Base-by-base conservation (phyloP, 768 basidiomycete species). In the Boletus fagicola region DNA sequence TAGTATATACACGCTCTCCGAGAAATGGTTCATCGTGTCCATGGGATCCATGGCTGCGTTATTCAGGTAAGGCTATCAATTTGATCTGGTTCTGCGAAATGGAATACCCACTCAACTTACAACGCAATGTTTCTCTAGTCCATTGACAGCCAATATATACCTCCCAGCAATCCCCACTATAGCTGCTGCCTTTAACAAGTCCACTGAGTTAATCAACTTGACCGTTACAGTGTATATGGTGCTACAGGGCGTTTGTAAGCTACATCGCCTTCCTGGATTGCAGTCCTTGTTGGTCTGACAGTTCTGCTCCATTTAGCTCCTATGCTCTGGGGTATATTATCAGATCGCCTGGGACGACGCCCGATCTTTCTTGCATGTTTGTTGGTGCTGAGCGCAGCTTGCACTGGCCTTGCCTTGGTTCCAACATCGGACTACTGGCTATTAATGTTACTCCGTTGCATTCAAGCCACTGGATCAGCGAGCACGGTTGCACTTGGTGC, bases 401-500 rank as follows among this genome's bases (percentile, higher is more conserved):
- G 90, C 64, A 75, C 92, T 18, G 83, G 81, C 2, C 69, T 85
- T 20, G 84, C 83, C 4, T 66, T 82, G 20, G 75, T 78, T 30
- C 83, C 84, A 3, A 80, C 81, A 0, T 69, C 73, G 5, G 87
- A 79, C 4, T 94, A 89, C 68, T 93, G 89, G 90, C 73, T 91
- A 6, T 75, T 94, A 12, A 79, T 94, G 75, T 62, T 94, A 16
- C 78, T 94, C n/a, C 82, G 92, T 24, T 90, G 87, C 58, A 38
- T 93, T 3, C 92, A 94, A 75, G 85, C 88, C 2, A 79, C 85
- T 3, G 91, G 92, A 1, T 90, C 86, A 3, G 88, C 90, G 0
- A 89, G 89, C 55, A 90, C 88, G 0, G 78, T 91, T 58, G 89
- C 89, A 0, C 75, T 92, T 22, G 88, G 89, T 82, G 67, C 43